Evolutionary conservation across 2,329 filamentous ascomycete genomes (phyloP).

Genomic region (Coniochaeta sp.): DNA sequence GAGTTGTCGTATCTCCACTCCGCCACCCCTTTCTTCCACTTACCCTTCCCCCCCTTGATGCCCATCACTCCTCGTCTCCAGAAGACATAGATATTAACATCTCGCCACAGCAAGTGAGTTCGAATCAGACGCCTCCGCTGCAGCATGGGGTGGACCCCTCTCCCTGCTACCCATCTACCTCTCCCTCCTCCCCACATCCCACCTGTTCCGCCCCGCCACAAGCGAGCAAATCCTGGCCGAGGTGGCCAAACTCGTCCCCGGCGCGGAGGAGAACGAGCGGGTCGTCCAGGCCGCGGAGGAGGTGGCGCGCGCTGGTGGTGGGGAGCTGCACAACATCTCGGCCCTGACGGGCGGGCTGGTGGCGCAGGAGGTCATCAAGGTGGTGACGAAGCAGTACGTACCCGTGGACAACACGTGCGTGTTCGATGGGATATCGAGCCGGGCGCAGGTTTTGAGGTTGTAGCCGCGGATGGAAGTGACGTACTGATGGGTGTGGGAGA

Average conservation of each 20-base stretch:
- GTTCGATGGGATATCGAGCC: conserved; percentile 61
- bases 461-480: conserved; percentile 17
- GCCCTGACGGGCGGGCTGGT: conserved; percentile 84
- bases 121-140: conserved; percentile 45
- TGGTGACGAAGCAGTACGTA: conserved; percentile 67
- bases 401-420: conserved; percentile 66
- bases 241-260: conserved; percentile 35
- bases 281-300: conserved; percentile 54
- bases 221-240: conserved; percentile 46
- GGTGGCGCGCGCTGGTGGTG: conserved; percentile 68
- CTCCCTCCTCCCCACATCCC: conserved; percentile 49
- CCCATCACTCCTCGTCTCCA: too few relatives aligned
- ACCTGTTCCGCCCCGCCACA: conserved; percentile 31
- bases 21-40: conserved; percentile 3
- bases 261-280: conserved; percentile 41
- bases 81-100: conserved; percentile 16
- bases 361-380: conserved; percentile 95
- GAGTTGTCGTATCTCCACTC: background rate
- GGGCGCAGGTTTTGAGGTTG: conserved; percentile 51
- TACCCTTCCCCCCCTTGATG: too few relatives aligned
- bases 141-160: conserved; percentile 38
- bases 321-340: conserved; percentile 88
- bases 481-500: background rate
- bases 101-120: conserved; percentile 42
- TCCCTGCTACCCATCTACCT: conserved; percentile 66